Percentiles rank a stretch among this genome's conserved stretches.
Conservation (phyloP, 2,329 filamentous ascomycete species). For the Fusarium bactridioides region DNA sequence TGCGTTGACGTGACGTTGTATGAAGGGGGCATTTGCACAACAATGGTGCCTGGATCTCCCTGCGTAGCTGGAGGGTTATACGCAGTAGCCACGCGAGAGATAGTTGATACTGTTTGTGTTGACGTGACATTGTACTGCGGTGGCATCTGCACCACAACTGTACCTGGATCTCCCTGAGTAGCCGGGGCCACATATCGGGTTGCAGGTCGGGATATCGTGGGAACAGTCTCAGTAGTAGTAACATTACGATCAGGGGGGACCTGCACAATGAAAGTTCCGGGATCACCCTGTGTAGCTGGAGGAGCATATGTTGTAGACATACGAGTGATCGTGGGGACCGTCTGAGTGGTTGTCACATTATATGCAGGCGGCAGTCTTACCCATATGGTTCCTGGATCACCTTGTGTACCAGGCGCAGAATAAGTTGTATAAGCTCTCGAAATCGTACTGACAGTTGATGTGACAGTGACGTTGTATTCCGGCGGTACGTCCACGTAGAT, state of each 20-base stretch:
- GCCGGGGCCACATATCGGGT: neutral
- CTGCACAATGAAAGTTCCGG: conserved; percentile 7
- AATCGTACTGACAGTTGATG: neutral
- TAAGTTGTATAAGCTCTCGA: neutral
- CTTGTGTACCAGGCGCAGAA: neutral
- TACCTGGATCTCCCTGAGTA: conserved; percentile 9
- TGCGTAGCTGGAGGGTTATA: neutral
- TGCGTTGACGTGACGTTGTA: conserved; percentile 1
- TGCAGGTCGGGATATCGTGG: neutral
- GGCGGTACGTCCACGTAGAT: neutral
- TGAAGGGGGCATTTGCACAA: neutral
- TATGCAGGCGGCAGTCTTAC: neutral
- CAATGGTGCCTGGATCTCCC: conserved; percentile 7
- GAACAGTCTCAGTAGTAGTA: neutral
- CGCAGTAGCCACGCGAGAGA: neutral
- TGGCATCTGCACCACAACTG: conserved; percentile 7
- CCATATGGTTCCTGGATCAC: conserved; percentile 13
- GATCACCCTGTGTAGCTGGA: neutral
- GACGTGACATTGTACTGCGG: conserved; percentile 8
- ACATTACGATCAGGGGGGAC: neutral
- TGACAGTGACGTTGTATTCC: neutral
- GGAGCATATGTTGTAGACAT: conserved; percentile 3
- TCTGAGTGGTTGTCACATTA: conserved; percentile 6
- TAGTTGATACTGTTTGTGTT: neutral
- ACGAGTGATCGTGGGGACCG: neutral